Conservation (phyloP, 2,329 filamentous ascomycete species). For the Hysterium pulicare region DNA sequence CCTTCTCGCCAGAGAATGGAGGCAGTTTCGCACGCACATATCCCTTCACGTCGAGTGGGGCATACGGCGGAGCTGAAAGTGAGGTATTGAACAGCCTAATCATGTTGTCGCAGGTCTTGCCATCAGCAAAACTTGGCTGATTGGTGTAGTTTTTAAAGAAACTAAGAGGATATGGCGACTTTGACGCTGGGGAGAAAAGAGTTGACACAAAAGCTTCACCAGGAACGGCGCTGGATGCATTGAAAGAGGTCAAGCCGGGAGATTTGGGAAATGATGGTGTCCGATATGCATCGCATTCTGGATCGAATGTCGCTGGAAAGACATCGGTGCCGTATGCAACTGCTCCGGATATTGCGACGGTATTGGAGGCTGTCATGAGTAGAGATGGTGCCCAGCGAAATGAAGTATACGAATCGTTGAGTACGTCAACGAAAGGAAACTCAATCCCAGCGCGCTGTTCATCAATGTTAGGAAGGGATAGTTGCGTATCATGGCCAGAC, state of each 20-base stretch:
- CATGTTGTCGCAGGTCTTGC: conserved; percentile 44
- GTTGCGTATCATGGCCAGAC: conserved; percentile 17
- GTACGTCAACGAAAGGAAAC: conserved; percentile 56
- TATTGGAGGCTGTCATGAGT: conserved; percentile 45
- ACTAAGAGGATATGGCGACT: conserved; percentile 36
- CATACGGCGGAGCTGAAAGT: conserved; percentile 32
- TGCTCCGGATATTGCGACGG: conserved; percentile 45
- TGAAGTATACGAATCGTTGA: conserved; percentile 49
- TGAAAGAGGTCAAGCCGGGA: conserved; percentile 20
- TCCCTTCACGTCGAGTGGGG: conserved; percentile 33
- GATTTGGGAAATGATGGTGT: conserved; percentile 19
- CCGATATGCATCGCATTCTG: conserved; percentile 50
- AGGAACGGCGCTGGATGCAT: conserved; percentile 12
- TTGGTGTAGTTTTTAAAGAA: conserved; percentile 54
- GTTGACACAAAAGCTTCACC: conserved; percentile 20
- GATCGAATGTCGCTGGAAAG: conserved; percentile 44
- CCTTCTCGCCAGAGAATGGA: conserved; percentile 26
- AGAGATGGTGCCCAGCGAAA: conserved; percentile 52
- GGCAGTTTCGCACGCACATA: conserved; percentile 26
- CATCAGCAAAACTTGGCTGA: conserved; percentile 49
- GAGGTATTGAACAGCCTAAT: conserved; percentile 47
- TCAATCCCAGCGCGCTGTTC: conserved; percentile 50
- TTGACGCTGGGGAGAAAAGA: conserved; percentile 9
- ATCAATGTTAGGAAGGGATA: conserved; percentile 7
- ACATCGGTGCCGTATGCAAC: conserved; percentile 47